Evolutionary conservation across 208 protist species (phyloP), one percentile per base, ranked within the genome.

Genomic region (Porcisia deanei): DNA sequence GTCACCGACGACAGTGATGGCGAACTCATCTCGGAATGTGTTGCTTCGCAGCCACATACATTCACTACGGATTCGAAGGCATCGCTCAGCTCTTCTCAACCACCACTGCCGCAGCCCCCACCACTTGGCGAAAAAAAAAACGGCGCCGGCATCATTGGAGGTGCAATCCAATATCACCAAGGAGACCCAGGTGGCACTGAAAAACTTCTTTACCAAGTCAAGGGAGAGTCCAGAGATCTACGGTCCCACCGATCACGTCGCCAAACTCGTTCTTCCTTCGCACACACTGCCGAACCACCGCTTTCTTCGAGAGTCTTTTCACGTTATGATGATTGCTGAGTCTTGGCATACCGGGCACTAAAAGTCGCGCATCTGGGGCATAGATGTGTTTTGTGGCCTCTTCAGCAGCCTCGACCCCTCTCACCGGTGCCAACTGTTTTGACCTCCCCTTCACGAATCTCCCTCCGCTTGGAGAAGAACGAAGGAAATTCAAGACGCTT

Each of bases 281-380:
- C 86, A 94, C 63, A 77, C 84, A n/a, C 70, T 94, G 57, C 88
- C 88, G 10, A 91, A 91, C 70, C 92, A 91, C 70, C 84, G 81
- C 41, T 91, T 83, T 53, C 77, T 92, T n/a, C 78, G 78, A 34
- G 88, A 94, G 71, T 68, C 80, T 1, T 94, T 94, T 79, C 85
- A 85, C 47, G 90, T 92, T 0, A 76, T 85, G 18, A 91, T 91
- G 66, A 86, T 80, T 64, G 86, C 73, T 68, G 88, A 83, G 20
- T 64, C 78, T 1, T 53, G 69, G 14, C 41, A 79, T 20, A 79
- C 72, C 8, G 75, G 80, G 5, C 77, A 68, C 43, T 78, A 71
- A 47, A 92, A 92, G 43, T 81, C 93, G 25, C 84, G 85, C 61
- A 87, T 96, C 55, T 96, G 91, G 89, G 83, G 85, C 43, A 76